These are phyloP conservation scores for Plasmodium relictum DNA, from an alignment of 169 alveolate genomes.

Conservation along the genomic window DNA sequence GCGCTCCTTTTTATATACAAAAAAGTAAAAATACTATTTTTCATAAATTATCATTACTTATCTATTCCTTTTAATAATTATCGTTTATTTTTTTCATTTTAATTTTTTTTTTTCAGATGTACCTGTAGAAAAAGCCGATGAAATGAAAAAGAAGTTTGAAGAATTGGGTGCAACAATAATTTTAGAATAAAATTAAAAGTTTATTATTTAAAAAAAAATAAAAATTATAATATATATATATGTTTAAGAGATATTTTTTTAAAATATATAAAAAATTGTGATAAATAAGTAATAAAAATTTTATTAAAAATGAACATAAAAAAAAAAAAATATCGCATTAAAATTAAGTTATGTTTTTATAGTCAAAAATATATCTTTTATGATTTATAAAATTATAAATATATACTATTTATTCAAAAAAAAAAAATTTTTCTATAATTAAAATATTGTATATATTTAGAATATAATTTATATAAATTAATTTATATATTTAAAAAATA, in stretches of 20 bases:
- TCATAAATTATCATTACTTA: neutral
- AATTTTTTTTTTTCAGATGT: conserved; percentile 69
- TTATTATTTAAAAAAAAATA: conserved; percentile 13
- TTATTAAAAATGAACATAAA: no score
- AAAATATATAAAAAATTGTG: no score
- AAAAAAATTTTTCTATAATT: no score
- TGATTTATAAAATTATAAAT: no score
- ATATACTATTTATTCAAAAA: no score
- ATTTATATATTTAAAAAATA: no score
- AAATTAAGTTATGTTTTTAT: no score
- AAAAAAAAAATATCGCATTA: no score
- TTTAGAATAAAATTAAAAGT: conserved; percentile 71
- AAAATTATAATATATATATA: neutral
- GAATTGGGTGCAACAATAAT: conserved; percentile 88
- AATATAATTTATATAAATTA: no score
- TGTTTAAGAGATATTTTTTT: neutral
- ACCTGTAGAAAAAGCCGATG: conserved; percentile 87
- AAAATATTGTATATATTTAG: no score
- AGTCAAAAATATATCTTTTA: no score
- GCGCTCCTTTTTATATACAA: conserved; percentile 85
- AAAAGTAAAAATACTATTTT: conserved; percentile 50
- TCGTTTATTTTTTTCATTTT: neutral
- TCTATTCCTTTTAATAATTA: neutral
- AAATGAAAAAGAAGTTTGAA: conserved; percentile 83
- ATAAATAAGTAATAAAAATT: no score